These are phyloP conservation scores for Royoungia palumana DNA, from an alignment of 768 basidiomycete species.

Conservation along the genomic window DNA sequence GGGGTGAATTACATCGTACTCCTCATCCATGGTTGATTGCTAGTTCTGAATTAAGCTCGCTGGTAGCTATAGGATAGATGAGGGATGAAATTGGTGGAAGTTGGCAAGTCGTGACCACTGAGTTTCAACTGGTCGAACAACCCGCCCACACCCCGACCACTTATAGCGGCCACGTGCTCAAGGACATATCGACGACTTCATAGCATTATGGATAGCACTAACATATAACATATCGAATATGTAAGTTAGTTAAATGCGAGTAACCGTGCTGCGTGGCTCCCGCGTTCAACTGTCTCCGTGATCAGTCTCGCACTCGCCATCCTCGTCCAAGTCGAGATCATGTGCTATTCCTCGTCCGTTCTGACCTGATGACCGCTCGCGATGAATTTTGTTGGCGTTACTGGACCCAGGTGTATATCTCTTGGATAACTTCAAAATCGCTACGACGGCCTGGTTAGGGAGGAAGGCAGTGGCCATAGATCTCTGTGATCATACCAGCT, in stretches of 20 bases:
- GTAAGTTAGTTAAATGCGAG: slow-evolving; percentile 2
- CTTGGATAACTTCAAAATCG: slow-evolving; percentile 24
- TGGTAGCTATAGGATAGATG: slow-evolving; percentile 9
- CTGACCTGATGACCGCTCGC: slow-evolving; percentile 24
- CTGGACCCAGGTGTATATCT: slow-evolving; percentile 19
- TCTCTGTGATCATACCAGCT: slow-evolving; percentile 36
- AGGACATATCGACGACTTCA: not conserved
- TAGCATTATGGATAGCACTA: slow-evolving; percentile 10
- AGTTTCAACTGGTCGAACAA: not conserved
- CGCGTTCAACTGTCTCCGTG: slow-evolving; percentile 8
- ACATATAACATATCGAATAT: not conserved
- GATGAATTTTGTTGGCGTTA: slow-evolving; percentile 14
- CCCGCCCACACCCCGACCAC: slow-evolving; percentile 14
- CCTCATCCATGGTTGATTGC: slow-evolving; percentile 84
- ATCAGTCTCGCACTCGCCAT: slow-evolving; percentile 23
- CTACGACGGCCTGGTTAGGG: slow-evolving; percentile 14
- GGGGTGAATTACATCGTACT: slow-evolving; percentile 75
- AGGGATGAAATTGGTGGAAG: slow-evolving; percentile 7
- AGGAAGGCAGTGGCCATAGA: not conserved
- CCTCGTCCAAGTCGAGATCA: slow-evolving; percentile 11
- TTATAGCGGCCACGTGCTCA: slow-evolving; percentile 28
- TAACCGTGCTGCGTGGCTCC: not conserved
- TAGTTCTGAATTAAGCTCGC: slow-evolving; percentile 10
- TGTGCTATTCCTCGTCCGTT: slow-evolving; percentile 6
- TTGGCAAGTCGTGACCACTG: slow-evolving; percentile 15